These are phyloP conservation scores for Pyronema omphalodes DNA, from an alignment of 495 filamentous ascomycete genomes.

Conservation along the genomic window DNA sequence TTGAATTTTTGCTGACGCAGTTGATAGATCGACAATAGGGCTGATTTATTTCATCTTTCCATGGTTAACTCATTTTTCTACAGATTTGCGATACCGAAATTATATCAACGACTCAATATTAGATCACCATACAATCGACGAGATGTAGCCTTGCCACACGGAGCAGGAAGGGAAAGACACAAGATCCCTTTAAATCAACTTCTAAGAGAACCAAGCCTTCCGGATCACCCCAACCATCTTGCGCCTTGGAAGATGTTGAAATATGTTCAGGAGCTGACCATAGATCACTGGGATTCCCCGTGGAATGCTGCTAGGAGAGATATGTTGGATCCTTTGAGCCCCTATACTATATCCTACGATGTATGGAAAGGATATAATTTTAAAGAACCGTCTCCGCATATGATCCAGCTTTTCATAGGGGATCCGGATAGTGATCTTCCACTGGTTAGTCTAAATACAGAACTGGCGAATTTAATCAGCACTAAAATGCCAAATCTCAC, in stretches of 20 bases:
- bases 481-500: background rate
- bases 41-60: constrained; percentile 9
- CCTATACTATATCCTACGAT: background rate
- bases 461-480: background rate
- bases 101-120: constrained; percentile 8
- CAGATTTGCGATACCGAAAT: constrained; percentile 3
- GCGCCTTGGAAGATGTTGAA: background rate
- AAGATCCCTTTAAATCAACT: background rate
- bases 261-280: background rate
- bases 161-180: background rate
- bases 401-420: background rate
- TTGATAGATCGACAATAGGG: constrained; percentile 4
- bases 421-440: background rate
- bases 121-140: constrained; percentile 7
- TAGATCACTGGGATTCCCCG: background rate
- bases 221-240: background rate
- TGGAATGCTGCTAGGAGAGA: background rate
- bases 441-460: background rate
- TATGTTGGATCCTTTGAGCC: background rate
- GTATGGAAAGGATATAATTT: background rate
- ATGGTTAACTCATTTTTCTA: constrained; percentile 6
- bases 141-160: background rate
- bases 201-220: background rate
- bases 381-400: background rate
- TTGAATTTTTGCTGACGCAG: background rate